phyloP scores from a whole-genome alignment of 106 monocot genomes.

The Phalaenopsis aphrodite region DNA sequence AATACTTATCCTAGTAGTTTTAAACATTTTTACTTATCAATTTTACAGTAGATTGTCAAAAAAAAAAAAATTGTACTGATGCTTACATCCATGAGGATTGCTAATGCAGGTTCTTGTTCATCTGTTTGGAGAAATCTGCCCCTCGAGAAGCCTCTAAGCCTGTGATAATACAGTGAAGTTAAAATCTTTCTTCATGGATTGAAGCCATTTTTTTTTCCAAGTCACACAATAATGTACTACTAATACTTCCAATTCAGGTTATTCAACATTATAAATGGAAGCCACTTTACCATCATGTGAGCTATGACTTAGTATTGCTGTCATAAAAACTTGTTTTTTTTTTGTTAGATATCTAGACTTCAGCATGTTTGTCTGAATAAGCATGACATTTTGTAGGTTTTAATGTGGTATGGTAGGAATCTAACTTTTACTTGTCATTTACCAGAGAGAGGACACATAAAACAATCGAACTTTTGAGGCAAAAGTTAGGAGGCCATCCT shows the following conservation, averaged over 20 bases:
- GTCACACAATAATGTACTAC: too few relatives aligned
- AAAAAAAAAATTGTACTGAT: background rate
- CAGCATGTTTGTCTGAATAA: background rate
- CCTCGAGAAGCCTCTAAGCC: conserved; percentile 21
- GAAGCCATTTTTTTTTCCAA: too few relatives aligned
- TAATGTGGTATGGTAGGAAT: background rate
- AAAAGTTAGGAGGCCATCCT: conserved; percentile 2
- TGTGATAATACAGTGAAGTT: conserved; percentile 19
- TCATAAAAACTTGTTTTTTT: background rate
- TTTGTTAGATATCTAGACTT: background rate
- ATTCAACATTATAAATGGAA: background rate
- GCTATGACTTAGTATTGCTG: background rate
- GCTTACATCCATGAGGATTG: conserved; percentile 38
- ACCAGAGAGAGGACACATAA: background rate
- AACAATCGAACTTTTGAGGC: background rate
- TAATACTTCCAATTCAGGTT: too few relatives aligned
- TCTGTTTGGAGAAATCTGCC: conserved; percentile 9
- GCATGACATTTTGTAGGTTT: background rate
- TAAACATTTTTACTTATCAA: too few relatives aligned
- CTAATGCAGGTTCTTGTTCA: conserved; percentile 9
- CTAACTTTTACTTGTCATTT: background rate
- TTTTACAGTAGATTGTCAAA: background rate
- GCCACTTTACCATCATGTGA: background rate
- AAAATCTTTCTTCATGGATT: background rate
- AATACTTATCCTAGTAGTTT: too few relatives aligned